A percentile compares a stretch with the other conserved stretches of the same genome.
Conservation (phyloP, 768 basidiomycete genomes). For the Leccinum rimulosum region DNA sequence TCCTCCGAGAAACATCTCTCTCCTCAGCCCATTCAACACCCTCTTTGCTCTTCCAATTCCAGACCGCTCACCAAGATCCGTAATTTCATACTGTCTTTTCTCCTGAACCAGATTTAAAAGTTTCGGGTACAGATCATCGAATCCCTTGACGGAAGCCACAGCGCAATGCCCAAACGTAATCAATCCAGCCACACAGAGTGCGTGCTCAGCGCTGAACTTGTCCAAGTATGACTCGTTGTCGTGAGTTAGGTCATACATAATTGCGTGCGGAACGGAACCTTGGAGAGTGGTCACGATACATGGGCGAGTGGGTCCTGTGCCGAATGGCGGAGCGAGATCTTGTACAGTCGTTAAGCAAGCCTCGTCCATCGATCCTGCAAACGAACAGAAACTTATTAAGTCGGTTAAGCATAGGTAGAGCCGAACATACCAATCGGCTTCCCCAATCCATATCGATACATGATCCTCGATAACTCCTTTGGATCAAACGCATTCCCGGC, state of each 20-base stretch:
- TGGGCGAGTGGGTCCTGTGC: conserved; percentile 72
- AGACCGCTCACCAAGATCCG: conserved; percentile 51
- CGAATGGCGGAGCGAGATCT: conserved; percentile 78
- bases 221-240: conserved; percentile 92
- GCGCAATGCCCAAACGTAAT: conserved; percentile 87
- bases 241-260: conserved; percentile 95
- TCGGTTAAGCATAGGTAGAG: background rate
- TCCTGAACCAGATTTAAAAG: conserved; percentile 88
- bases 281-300: conserved; percentile 77
- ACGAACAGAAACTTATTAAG: background rate
- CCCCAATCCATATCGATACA: conserved; percentile 88
- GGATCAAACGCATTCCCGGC: conserved; percentile 89
- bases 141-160: conserved; percentile 93
- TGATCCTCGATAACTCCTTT: conserved; percentile 84
- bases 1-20: conserved; percentile 87
- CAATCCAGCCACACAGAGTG: conserved; percentile 91
- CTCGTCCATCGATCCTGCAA: conserved; percentile 85
- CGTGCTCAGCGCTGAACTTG: conserved; percentile 93
- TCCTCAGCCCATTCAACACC: conserved; percentile 80
- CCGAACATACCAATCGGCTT: conserved; percentile 79
- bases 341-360: conserved; percentile 77
- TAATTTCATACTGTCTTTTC: conserved; percentile 73
- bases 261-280: conserved; percentile 87
- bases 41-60: conserved; percentile 62
- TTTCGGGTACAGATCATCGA: conserved; percentile 96